phyloP scores from a whole-genome alignment of 176 grass and related monocot genomes.

The Puya raimondii region DNA sequence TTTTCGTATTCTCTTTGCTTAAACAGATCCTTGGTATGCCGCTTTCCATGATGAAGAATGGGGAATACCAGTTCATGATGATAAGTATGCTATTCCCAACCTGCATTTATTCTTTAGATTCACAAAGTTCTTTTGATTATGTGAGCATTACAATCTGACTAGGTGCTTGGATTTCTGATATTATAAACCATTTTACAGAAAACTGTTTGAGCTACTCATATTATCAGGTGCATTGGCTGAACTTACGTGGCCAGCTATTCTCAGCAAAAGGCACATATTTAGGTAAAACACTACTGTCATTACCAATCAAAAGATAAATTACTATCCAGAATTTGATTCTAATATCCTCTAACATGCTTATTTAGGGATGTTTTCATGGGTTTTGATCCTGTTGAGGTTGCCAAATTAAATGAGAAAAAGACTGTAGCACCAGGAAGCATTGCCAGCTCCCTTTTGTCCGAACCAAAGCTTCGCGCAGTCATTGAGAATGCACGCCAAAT shows the following conservation, averaged over 20 bases:
- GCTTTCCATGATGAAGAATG: conserved; percentile 96
- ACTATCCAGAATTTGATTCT: neutral
- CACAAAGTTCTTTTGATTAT: neutral
- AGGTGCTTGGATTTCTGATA: conserved; percentile 11
- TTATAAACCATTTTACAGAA: conserved; percentile 36
- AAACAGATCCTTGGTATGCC: conserved; percentile 65
- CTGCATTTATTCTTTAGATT: conserved; percentile 4
- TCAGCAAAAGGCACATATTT: conserved; percentile 73
- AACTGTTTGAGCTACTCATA: conserved; percentile 84
- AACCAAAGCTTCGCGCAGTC: conserved; percentile 63
- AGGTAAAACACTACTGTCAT: conserved; percentile 33
- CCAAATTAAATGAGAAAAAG: conserved; percentile 83
- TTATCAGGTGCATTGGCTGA: conserved; percentile 78
- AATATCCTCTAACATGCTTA: neutral
- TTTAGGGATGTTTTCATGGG: conserved; percentile 78
- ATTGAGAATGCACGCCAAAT: conserved; percentile 74
- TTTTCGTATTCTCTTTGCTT: conserved; percentile 9
- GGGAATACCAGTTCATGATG: conserved; percentile 80
- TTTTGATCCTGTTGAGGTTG: conserved; percentile 50
- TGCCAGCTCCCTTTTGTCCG: conserved; percentile 68
- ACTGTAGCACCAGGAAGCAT: conserved; percentile 37
- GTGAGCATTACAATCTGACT: conserved; percentile 11
- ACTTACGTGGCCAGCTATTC: conserved; percentile 84
- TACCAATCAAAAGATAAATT: neutral
- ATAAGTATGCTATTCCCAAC: conserved; percentile 42